These are phyloP conservation scores for Zymoseptoria crescenta DNA, from an alignment of 2,329 filamentous ascomycete genomes.

Conservation along the genomic window DNA sequence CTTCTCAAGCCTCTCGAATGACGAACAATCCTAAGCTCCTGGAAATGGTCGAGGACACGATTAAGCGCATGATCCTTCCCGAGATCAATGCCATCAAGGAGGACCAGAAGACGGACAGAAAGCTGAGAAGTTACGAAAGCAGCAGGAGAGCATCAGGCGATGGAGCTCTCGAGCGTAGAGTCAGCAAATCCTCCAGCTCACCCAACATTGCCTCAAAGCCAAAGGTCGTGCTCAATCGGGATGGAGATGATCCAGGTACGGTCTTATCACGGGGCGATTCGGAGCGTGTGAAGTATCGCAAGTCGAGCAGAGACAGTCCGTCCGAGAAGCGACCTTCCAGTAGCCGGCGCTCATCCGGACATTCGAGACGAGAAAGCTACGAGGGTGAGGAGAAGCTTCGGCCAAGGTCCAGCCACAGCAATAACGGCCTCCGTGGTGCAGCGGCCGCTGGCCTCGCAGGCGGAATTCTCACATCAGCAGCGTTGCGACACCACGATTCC, in stretches of 20 bases:
- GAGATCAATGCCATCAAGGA: conserved; percentile 87
- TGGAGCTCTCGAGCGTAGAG: conserved; percentile 41
- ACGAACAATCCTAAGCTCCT: conserved; percentile 89
- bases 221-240: conserved; percentile 52
- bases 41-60: conserved; percentile 88
- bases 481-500: conserved; percentile 58
- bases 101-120: conserved; percentile 72
- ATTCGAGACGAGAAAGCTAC: conserved; percentile 20
- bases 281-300: conserved; percentile 45
- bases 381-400: conserved; percentile 43
- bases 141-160: conserved; percentile 53
- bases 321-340: conserved; percentile 22
- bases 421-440: conserved; percentile 38
- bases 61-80: conserved; percentile 79
- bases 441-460: conserved; percentile 49
- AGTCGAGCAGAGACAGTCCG: conserved; percentile 43
- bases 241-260: conserved; percentile 51
- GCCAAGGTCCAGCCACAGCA: conserved; percentile 47
- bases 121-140: conserved; percentile 59
- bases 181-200: conserved; percentile 55
- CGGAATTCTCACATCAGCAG: conserved; percentile 53
- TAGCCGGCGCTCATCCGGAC: conserved; percentile 21
- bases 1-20: conserved; percentile 61
- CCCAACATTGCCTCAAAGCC: conserved; percentile 53
- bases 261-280: conserved; percentile 49